phyloP scores from a whole-genome alignment of 2,329 filamentous ascomycete species.

The Colletotrichum ledebouriae region DNA sequence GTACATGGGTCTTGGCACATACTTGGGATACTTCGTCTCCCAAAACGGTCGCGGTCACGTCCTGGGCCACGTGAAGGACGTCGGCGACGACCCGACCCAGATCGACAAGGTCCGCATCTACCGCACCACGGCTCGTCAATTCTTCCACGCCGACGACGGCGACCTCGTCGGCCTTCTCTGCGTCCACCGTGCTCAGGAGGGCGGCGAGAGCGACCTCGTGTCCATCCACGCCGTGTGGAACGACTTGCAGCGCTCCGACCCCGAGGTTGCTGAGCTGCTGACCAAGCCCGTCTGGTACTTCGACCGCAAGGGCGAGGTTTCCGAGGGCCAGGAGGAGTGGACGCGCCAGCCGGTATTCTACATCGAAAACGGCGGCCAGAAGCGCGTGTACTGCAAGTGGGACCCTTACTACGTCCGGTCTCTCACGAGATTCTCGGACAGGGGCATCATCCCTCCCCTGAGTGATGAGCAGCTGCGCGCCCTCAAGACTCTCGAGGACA shows the following conservation, averaged over 20 bases:
- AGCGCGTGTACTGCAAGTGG: conserved; percentile 85
- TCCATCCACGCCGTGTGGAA: conserved; percentile 88
- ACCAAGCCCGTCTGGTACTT: conserved; percentile 90
- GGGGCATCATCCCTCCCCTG: conserved; percentile 79
- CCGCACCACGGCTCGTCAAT: conserved; percentile 86
- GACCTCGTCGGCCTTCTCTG: conserved; percentile 89
- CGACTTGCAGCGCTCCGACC: conserved; percentile 78
- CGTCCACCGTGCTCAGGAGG: conserved; percentile 81
- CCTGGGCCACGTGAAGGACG: conserved; percentile 89
- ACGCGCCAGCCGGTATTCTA: conserved; percentile 81
- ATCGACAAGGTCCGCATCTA: conserved; percentile 93
- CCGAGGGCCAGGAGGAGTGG: conserved; percentile 79
- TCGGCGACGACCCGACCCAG: conserved; percentile 83
- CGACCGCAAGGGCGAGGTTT: conserved; percentile 88
- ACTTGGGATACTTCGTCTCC: conserved; percentile 88
- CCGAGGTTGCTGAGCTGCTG: conserved; percentile 82
- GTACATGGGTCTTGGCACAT: conserved; percentile 91
- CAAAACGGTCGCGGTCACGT: conserved; percentile 90
- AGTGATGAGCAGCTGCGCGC: conserved; percentile 78
- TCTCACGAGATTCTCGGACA: conserved; percentile 79
- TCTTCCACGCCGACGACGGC: conserved; percentile 86
- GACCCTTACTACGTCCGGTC: conserved; percentile 90
- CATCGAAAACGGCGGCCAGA: conserved; percentile 76
- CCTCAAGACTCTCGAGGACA: conserved; percentile 78
- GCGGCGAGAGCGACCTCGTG: conserved; percentile 86